Percentiles rank a stretch among this genome's conserved stretches.
Conservation (phyloP, 305 asterid genomes). For the Fraxinus floribunda region DNA sequence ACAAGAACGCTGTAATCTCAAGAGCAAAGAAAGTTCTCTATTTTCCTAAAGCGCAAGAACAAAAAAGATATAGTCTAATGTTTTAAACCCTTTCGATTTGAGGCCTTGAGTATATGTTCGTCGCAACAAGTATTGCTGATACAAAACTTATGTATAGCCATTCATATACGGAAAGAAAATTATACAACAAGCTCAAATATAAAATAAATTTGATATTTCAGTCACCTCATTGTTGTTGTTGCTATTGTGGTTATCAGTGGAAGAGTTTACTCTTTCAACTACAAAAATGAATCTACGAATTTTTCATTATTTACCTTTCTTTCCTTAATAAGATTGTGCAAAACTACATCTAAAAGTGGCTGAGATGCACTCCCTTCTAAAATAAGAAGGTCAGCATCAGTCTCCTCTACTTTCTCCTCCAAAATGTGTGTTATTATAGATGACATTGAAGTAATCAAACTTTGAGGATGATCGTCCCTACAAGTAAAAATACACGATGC, state of each 20-base stretch:
- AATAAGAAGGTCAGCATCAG: conserved; percentile 39
- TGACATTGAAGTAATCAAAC: conserved; percentile 60
- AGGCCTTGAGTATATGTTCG: not conserved
- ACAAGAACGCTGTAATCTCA: not conserved
- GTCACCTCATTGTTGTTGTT: not conserved
- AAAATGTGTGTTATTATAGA: conserved; percentile 57
- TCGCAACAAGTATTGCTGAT: not conserved
- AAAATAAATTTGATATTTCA: not conserved
- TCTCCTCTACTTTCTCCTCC: conserved; percentile 55
- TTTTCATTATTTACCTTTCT: conserved; percentile 46
- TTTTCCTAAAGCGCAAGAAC: not conserved
- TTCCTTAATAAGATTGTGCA: conserved; percentile 69
- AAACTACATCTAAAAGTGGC: conserved; percentile 65
- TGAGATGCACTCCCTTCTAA: conserved; percentile 43
- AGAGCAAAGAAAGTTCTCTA: not conserved
- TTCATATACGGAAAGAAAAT: not conserved
- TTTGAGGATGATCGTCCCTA: conserved; percentile 74
- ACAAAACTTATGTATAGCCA: not conserved
- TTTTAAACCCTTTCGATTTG: not conserved
- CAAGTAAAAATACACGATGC: conserved; percentile 23
- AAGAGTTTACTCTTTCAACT: conserved; percentile 8
- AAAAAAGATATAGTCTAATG: not conserved
- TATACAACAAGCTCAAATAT: not conserved
- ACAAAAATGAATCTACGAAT: conserved; percentile 1
- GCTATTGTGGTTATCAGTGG: not conserved